Percentiles rank a stretch among this genome's conserved stretches.
Evolutionary conservation across 2,329 filamentous ascomycete genomes (phyloP).

Genomic region (Verruconis gallopava): DNA sequence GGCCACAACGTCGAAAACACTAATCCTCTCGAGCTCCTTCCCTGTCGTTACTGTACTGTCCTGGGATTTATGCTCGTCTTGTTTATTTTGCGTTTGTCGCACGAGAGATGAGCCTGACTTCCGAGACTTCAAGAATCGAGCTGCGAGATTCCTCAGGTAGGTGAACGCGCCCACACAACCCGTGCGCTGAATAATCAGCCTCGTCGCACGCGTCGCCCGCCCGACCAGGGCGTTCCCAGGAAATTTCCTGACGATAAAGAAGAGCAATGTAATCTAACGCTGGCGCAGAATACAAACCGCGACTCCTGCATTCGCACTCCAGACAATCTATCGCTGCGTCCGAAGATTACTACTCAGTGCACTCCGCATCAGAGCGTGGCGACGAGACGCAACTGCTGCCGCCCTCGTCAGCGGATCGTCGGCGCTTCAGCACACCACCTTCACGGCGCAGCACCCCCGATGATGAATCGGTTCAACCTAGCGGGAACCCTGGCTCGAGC

Average conservation of each 20-base stretch:
- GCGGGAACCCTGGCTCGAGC: conserved; percentile 8
- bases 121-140: background rate
- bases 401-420: background rate
- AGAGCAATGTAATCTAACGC: too few relatives aligned
- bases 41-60: too few relatives aligned
- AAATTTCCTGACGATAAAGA: background rate
- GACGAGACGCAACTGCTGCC: conserved; percentile 1
- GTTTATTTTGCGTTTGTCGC: too few relatives aligned
- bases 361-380: conserved; percentile 1
- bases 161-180: background rate
- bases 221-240: background rate
- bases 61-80: too few relatives aligned
- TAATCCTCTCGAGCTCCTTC: too few relatives aligned
- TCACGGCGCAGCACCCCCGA: conserved; percentile 22
- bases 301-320: conserved; percentile 27
- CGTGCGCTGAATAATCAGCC: background rate
- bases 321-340: conserved; percentile 35
- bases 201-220: background rate
- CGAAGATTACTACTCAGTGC: conserved; percentile 37
- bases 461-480: conserved; percentile 18
- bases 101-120: background rate
- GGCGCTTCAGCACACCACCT: conserved; percentile 21
- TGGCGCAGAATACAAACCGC: conserved; percentile 26
- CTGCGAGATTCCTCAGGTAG: background rate
- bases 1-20: too few relatives aligned